phyloP scores from a whole-genome alignment of 1,284 basidiomycete species.

The Flammula alnicola region DNA sequence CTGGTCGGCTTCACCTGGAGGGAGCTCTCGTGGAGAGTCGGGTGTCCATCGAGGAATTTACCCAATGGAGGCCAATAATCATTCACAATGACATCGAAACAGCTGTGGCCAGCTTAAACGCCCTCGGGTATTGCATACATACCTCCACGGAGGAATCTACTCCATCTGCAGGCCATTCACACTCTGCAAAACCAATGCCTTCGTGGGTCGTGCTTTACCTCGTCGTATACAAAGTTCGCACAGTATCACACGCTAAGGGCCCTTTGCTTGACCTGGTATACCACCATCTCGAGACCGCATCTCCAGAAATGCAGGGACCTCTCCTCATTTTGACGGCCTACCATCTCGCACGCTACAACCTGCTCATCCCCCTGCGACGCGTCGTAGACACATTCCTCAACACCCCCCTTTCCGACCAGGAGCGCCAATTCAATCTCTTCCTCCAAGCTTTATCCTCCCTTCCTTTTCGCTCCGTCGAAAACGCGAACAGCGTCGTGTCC shows the following conservation, averaged over 20 bases:
- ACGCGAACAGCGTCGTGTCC: constrained; percentile 42
- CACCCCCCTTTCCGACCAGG: constrained; percentile 35
- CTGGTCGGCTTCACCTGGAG: constrained; percentile 24
- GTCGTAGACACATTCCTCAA: constrained; percentile 51
- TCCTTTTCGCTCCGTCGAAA: constrained; percentile 43
- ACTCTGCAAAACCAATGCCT: constrained; percentile 39
- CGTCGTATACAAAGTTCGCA: constrained; percentile 50
- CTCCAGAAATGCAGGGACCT: constrained; percentile 41
- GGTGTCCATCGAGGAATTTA: constrained; percentile 39
- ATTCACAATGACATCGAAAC: constrained; percentile 36
- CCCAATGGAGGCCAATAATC: constrained; percentile 41
- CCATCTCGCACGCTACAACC: constrained; percentile 52
- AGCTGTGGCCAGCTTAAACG: constrained; percentile 33
- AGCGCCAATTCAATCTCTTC: constrained; percentile 57
- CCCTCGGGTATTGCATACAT: constrained; percentile 11
- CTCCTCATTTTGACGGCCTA: constrained; percentile 52
- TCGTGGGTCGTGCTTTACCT: constrained; percentile 60
- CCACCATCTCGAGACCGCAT: constrained; percentile 37
- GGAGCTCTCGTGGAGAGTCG: constrained; percentile 33
- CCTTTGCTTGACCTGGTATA: constrained; percentile 44
- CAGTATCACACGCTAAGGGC: constrained; percentile 43
- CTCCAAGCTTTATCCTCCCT: constrained; percentile 54
- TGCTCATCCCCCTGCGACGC: constrained; percentile 46
- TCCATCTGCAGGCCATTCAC: no score
- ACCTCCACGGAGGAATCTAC: not conserved